Base-by-base conservation (phyloP, 345 rosid species). In the Kandelia obovata region DNA sequence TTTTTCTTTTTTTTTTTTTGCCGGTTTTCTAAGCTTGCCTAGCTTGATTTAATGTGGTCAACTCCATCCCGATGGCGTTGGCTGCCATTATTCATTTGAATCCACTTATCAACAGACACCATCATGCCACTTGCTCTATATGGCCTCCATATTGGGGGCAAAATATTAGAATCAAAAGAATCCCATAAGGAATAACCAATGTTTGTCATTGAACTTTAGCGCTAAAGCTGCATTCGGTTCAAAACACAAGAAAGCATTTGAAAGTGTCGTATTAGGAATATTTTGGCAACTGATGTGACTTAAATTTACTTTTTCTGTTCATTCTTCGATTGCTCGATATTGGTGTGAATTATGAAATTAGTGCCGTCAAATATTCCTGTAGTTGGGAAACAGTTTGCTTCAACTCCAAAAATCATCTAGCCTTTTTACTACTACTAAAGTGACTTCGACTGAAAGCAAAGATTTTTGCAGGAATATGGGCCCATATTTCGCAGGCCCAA, bases 141-240 rank as follows among this genome's bases (percentile, higher is more conserved):
- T 67, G 78, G 75, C 75, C 72, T 72, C 84, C 80, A 62, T 16
- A 28, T 68, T 69, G 79, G 84, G 58, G 64, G 74, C 81, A 80
- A 30, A 31, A 56, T 73, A 34, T 74, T 58, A 26, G 73, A 64
- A 16, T 39, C 30, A 66, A 43, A 73, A 73, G 86, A 71, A 78
- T 82, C 80, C 76, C 53, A 69, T 35, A 58, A 16, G 20, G 7
- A 27, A 20, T 0, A 30, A 52, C 34, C 4, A 21, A 7, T 39
- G 9, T 31, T 20, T 30, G 17, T 52, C 65, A 62, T 6, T 6
- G 56, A 53, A 16, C 73, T 53, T 53, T 53, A 62, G 28, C 51
- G 63, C 37, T 65, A 78, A 77, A 65, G 81, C 82, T 79, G 70
- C 55, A 66, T 71, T 62, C 58, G 71, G 69, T 28, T 58, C 82